Conservation (phyloP, 352 stramenopile genomes). For the Globisporangium spinosum region DNA sequence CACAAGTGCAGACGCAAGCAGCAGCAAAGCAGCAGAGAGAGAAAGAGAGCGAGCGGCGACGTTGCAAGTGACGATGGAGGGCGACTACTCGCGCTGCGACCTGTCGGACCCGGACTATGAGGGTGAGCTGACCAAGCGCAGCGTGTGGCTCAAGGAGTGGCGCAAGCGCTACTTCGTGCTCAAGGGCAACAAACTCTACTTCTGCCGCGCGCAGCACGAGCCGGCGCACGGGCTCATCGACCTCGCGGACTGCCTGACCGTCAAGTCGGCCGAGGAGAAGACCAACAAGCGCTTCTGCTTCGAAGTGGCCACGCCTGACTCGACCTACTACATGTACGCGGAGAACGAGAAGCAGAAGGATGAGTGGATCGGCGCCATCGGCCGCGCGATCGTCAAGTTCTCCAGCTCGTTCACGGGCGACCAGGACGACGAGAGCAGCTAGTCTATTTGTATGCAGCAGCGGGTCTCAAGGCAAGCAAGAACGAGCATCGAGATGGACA, state of each 20-base stretch:
- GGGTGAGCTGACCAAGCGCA: constrained; percentile 88
- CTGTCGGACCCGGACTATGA: constrained; percentile 85
- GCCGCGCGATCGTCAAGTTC: constrained; percentile 96
- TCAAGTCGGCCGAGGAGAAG: constrained; percentile 90
- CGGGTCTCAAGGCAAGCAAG: neutral
- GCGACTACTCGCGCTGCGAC: constrained; percentile 71
- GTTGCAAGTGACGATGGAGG: constrained; percentile 45
- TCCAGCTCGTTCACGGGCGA: constrained; percentile 95
- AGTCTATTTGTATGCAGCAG: constrained; percentile 6
- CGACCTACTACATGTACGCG: constrained; percentile 91
- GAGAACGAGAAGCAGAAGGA: constrained; percentile 91
- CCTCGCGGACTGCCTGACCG: constrained; percentile 85
- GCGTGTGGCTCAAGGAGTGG: constrained; percentile 91
- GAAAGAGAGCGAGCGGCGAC: neutral
- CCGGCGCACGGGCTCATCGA: constrained; percentile 88
- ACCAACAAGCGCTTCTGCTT: constrained; percentile 91
- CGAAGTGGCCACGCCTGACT: constrained; percentile 86
- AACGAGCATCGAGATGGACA: too few relatives aligned
- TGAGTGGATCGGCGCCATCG: constrained; percentile 94
- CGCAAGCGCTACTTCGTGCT: constrained; percentile 89
- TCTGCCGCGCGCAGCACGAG: constrained; percentile 68
- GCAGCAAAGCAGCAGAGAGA: neutral
- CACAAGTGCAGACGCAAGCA: neutral
- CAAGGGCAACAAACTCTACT: constrained; percentile 91
- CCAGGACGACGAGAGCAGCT: constrained; percentile 62